Evolutionary conservation across 306 rosid genomes (phyloP).

Genomic region (Mimosa bimucronata): DNA sequence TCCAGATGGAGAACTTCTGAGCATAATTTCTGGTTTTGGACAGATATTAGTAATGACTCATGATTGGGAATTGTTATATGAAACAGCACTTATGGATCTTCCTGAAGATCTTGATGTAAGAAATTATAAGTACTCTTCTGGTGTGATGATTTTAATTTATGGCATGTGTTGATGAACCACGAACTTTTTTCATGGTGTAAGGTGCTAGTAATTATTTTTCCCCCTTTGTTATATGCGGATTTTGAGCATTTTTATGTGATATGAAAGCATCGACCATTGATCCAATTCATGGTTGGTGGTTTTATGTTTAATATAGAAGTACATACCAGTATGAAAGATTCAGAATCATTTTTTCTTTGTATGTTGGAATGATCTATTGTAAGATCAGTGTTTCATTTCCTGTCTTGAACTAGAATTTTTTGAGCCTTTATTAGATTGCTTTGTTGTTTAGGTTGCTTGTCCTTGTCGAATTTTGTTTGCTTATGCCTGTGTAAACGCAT

Average conservation of each 20-base stretch:
- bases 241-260: background rate
- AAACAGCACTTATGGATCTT: constrained; percentile 59
- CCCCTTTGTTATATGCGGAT: constrained; percentile 13
- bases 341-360: too few relatives aligned
- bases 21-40: constrained; percentile 60
- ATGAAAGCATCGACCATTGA: background rate
- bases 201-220: background rate
- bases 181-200: background rate
- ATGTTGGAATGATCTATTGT: background rate
- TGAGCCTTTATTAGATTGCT: background rate
- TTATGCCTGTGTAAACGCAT: constrained; percentile 1
- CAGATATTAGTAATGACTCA: constrained; percentile 82
- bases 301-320: background rate
- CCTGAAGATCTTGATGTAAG: constrained; percentile 65
- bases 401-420: background rate
- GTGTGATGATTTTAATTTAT: constrained; percentile 5
- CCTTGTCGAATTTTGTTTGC: background rate
- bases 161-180: background rate
- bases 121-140: constrained; percentile 71
- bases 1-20: constrained; percentile 89
- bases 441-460: background rate
- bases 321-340: too few relatives aligned
- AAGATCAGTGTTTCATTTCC: background rate
- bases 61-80: constrained; percentile 93
- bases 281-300: background rate